These are phyloP conservation scores for Poa annua DNA, from an alignment of 176 grass and related monocot genomes.

Conservation along the genomic window DNA sequence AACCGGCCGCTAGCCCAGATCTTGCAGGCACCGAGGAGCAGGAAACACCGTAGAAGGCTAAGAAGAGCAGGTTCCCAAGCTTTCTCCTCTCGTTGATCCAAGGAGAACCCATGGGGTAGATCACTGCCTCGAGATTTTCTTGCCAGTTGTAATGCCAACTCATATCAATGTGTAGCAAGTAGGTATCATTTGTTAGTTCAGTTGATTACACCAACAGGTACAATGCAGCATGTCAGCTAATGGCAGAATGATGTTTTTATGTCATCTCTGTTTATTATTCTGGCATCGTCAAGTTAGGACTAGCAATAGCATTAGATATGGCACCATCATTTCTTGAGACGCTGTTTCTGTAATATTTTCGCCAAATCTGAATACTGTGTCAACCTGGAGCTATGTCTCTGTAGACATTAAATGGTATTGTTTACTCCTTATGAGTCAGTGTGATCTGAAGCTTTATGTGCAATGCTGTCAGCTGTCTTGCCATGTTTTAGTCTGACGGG, in stretches of 20 bases:
- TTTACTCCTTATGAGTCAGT: not conserved
- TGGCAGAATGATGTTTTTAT: not conserved
- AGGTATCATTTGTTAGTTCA: not conserved
- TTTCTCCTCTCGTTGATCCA: too few species aligned
- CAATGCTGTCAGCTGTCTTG: not conserved
- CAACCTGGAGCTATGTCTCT: conserved; percentile 12
- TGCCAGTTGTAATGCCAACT: not conserved
- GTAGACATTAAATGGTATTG: not conserved
- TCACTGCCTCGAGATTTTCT: conserved; percentile 4
- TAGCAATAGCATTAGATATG: conserved; percentile 12
- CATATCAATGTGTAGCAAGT: not conserved
- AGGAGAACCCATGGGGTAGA: not conserved
- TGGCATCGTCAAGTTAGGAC: not conserved
- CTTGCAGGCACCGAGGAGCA: too few species aligned
- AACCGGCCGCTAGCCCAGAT: too few species aligned
- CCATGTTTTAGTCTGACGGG: not conserved
- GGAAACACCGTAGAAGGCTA: too few species aligned
- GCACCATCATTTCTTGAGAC: not conserved
- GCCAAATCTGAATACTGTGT: not conserved
- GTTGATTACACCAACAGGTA: not conserved
- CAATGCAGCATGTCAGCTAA: not conserved
- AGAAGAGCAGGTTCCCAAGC: too few species aligned
- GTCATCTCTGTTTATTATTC: conserved; percentile 3
- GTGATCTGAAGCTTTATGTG: not conserved
- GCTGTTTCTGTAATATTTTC: not conserved